Percentiles rank a stretch among this genome's conserved stretches.
Conservation (phyloP, 495 filamentous ascomycete genomes). For the Aspergillus bertholletiae region DNA sequence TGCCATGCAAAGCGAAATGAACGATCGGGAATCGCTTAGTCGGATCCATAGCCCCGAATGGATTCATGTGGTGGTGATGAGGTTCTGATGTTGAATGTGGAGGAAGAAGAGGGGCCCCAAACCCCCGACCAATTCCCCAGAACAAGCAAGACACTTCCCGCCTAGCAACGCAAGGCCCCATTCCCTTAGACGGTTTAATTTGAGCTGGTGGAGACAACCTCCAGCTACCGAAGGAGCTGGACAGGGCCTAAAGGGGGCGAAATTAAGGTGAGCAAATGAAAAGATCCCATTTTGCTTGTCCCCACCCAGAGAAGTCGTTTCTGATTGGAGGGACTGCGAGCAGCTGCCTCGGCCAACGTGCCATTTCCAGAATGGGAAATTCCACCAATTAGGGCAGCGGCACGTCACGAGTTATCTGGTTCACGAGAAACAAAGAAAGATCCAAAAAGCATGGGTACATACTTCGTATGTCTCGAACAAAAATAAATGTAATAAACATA, state of each 20-base stretch:
- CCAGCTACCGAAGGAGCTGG: no score
- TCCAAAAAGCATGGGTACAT: no score
- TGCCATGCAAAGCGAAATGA: not conserved
- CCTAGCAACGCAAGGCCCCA: not conserved
- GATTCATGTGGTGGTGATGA: not conserved
- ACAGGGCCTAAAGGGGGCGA: not conserved
- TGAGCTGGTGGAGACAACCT: not conserved
- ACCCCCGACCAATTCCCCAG: constrained; percentile 3
- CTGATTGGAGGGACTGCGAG: not conserved
- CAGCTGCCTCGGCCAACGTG: not conserved
- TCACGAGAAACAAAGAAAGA: no score
- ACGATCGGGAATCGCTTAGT: not conserved
- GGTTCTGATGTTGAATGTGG: not conserved
- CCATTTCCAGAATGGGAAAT: not conserved
- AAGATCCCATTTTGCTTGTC: not conserved
- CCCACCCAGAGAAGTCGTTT: not conserved
- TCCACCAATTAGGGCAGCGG: not conserved
- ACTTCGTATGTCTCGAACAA: no score
- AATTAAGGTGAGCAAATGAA: not conserved
- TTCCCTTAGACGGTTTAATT: not conserved
- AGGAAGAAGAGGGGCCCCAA: not conserved
- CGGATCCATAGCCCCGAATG: not conserved
- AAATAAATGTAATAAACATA: no score
- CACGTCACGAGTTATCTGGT: no score
- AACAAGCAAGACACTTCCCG: not conserved